A percentile compares a stretch with the other conserved stretches of the same genome.
These are phyloP conservation scores for Aurantiochytrium sp. DNA, from an alignment of 108 stramenopile genomes.

Conservation along the genomic window DNA sequence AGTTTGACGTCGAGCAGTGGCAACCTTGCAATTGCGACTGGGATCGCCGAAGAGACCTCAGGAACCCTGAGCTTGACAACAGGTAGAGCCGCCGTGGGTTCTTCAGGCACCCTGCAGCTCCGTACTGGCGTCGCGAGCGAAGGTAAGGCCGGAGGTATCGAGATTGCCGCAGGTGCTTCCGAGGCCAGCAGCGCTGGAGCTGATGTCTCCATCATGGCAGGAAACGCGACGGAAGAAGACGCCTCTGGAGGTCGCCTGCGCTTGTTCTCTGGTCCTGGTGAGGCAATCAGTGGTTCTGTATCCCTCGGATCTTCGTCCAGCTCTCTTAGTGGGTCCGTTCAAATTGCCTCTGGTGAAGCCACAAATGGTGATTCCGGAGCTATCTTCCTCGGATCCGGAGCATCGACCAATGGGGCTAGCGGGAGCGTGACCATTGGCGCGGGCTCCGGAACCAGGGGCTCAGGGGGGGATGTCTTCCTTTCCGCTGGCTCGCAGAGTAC, in stretches of 20 bases:
- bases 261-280: neutral
- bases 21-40: neutral
- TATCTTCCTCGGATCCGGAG: no score
- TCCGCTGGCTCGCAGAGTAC: neutral
- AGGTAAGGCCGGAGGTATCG: constrained; percentile 35
- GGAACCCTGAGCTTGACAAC: neutral
- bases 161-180: constrained; percentile 16
- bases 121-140: constrained; percentile 28
- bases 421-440: neutral
- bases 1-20: constrained; percentile 23
- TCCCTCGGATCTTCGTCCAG: neutral
- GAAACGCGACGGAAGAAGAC: no score
- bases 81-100: neutral
- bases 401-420: neutral
- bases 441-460: neutral
- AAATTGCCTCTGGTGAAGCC: neutral
- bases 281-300: neutral
- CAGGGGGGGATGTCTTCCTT: neutral
- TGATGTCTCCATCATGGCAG: no score
- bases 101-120: constrained; percentile 25
- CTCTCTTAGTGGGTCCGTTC: neutral
- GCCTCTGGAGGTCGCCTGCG: no score
- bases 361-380: no score
- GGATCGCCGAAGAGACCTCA: neutral
- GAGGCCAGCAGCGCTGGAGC: neutral